phyloP scores from a whole-genome alignment of 345 rosid genomes.

The Euphorbia peplus region DNA sequence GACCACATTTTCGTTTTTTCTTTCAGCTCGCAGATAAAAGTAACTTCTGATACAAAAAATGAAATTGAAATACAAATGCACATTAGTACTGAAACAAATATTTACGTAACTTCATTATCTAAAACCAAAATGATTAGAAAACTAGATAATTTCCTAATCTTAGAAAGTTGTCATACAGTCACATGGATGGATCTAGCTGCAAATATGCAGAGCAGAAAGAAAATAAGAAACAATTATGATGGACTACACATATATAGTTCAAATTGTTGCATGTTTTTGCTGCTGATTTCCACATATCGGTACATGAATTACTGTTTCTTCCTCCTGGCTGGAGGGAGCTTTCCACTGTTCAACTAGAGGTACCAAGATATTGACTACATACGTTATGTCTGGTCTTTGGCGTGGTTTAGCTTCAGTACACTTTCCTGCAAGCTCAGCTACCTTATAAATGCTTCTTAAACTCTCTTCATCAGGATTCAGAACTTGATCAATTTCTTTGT shows the following conservation, averaged over 20 bases:
- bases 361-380: slow-evolving; percentile 22
- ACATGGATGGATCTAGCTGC: too few species aligned
- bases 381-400: slow-evolving; percentile 30
- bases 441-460: slow-evolving; percentile 15
- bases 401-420: slow-evolving; percentile 17
- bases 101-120: background rate
- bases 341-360: slow-evolving; percentile 71
- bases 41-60: too few species aligned
- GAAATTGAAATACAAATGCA: too few species aligned
- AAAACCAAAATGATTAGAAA: too few species aligned
- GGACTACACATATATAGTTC: background rate
- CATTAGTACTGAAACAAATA: too few species aligned
- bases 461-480: slow-evolving; percentile 21
- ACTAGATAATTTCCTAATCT: too few species aligned
- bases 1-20: too few species aligned
- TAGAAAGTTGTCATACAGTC: too few species aligned
- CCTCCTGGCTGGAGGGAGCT: slow-evolving; percentile 52
- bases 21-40: too few species aligned
- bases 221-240: too few species aligned
- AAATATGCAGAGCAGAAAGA: too few species aligned
- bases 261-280: background rate
- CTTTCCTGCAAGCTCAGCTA: slow-evolving; percentile 28
- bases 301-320: slow-evolving; percentile 29
- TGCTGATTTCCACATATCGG: background rate
- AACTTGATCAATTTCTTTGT: slow-evolving; percentile 12